Evolutionary conservation across 805 yeast genomes (phyloP), one percentile per base, ranked within the genome.

Genomic region (Lachancea kluyveri): DNA sequence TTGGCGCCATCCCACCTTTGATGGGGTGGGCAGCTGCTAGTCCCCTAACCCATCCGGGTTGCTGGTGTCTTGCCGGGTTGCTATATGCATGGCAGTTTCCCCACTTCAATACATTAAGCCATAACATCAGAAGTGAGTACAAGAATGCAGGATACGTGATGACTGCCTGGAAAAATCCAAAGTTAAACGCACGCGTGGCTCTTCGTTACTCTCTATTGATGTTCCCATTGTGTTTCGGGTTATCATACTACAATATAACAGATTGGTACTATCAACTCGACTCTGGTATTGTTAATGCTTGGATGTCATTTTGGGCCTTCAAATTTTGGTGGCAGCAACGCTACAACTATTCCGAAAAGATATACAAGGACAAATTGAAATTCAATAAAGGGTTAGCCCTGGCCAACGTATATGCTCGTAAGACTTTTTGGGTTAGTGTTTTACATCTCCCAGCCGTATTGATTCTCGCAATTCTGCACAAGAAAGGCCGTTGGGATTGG

Each of bases 11-110:
- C 28, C 98, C 98, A 0, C 98, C 98, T 13, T 68, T 92, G 30
- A 92, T 92, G 98, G 98, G 98, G 2, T 92, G 98, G 98, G 96
- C 95, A 2, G 86, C 90, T 0, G 82, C 95, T 8, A 75, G 85
- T 3, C 73, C 87, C 1, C 60, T 88, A 21, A 44, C 70, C 3
- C 84, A 86, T 41, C 96, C 97, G 0, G 96, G 92, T 6, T 94
- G 94, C 3, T 90, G 97, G 97, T 77, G 88, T 51, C 64, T 92
- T 15, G 96, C 96, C 1, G 85, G 81, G 0, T 62, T 92, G 31
- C 62, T 92, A 23, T 92, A 83, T 52, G 95, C 96, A 5, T 92
- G 98, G 98, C 98, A 92, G 59, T 92, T 92, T 58, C 98, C 98
- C 2, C 98, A 92, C 57, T 92, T 92, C 65, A 92, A 90, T 61